phyloP scores from a whole-genome alignment of 352 stramenopile species.

The Lagenidium sp. region DNA sequence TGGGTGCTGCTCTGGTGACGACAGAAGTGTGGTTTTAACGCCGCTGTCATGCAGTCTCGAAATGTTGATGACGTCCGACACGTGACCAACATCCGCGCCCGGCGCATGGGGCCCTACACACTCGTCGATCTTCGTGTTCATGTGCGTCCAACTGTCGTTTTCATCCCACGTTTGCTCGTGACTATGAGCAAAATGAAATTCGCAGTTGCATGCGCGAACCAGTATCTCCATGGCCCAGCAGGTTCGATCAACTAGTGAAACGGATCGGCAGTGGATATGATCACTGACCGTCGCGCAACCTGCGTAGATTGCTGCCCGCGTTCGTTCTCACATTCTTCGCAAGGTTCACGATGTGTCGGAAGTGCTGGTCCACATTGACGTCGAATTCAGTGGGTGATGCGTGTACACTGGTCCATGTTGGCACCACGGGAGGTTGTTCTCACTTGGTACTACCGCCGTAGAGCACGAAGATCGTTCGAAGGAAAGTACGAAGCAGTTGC shows the following conservation, averaged over 20 bases:
- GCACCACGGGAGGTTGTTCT: neutral
- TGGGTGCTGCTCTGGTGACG: neutral
- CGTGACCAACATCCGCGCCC: slow-evolving; percentile 73
- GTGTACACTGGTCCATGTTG: neutral
- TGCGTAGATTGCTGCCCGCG: slow-evolving; percentile 45
- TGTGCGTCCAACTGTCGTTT: slow-evolving; percentile 33
- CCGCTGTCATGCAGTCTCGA: too few species aligned
- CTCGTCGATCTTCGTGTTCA: slow-evolving; percentile 80
- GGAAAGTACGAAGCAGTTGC: slow-evolving; percentile 18
- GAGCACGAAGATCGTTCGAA: slow-evolving; percentile 11
- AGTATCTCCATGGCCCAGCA: slow-evolving; percentile 83
- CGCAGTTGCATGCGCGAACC: slow-evolving; percentile 58
- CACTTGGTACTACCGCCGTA: slow-evolving; percentile 4
- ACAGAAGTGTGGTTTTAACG: neutral
- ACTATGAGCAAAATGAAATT: too few species aligned
- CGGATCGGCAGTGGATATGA: too few species aligned
- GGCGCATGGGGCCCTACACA: slow-evolving; percentile 83
- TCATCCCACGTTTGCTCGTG: too few species aligned
- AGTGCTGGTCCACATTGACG: slow-evolving; percentile 83
- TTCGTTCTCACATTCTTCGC: slow-evolving; percentile 60
- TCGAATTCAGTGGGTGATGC: slow-evolving; percentile 38
- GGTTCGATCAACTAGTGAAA: too few species aligned
- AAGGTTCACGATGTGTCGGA: slow-evolving; percentile 75
- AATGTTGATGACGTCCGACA: slow-evolving; percentile 75
- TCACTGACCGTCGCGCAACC: neutral